phyloP scores from a whole-genome alignment of 208 protist genomes.

The Acanthamoeba healyi region DNA sequence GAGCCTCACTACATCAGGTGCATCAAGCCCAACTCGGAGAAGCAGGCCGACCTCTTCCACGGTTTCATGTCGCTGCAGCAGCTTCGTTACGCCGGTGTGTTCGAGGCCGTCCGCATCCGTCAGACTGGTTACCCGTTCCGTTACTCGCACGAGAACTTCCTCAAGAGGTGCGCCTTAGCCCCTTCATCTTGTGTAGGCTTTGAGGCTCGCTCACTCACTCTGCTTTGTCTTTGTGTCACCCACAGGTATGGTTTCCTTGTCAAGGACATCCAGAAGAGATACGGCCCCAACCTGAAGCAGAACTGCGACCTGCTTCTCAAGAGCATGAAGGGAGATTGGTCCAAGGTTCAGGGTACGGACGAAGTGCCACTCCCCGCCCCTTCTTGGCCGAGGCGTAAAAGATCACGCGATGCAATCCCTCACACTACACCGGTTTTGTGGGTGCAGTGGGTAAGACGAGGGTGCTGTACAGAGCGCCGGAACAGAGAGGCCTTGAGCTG shows the following conservation, averaged over 20 bases:
- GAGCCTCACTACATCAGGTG: slow-evolving; percentile 76
- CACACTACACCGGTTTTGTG: neutral
- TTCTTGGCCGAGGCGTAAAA: too few species aligned
- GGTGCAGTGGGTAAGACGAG: slow-evolving; percentile 26
- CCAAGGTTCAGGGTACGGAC: neutral
- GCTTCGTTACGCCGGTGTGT: slow-evolving; percentile 69
- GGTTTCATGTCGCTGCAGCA: slow-evolving; percentile 71
- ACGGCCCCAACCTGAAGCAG: slow-evolving; percentile 54
- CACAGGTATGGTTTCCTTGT: slow-evolving; percentile 54
- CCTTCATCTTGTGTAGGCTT: too few species aligned
- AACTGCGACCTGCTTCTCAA: slow-evolving; percentile 53
- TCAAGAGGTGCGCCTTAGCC: neutral
- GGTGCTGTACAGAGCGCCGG: slow-evolving; percentile 33
- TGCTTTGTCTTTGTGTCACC: neutral
- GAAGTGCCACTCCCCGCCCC: neutral
- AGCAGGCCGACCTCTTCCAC: slow-evolving; percentile 59
- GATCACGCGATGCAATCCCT: too few species aligned
- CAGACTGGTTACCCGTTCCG: slow-evolving; percentile 74
- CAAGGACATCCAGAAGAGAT: slow-evolving; percentile 49
- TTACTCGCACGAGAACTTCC: slow-evolving; percentile 72
- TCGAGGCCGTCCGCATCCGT: slow-evolving; percentile 76
- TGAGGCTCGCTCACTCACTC: neutral
- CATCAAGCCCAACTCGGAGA: slow-evolving; percentile 72
- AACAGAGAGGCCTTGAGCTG: slow-evolving; percentile 28
- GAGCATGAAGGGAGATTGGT: slow-evolving; percentile 44